Base-by-base conservation (phyloP, 2,329 filamentous ascomycete genomes). In the Exophiala bonariae region DNA sequence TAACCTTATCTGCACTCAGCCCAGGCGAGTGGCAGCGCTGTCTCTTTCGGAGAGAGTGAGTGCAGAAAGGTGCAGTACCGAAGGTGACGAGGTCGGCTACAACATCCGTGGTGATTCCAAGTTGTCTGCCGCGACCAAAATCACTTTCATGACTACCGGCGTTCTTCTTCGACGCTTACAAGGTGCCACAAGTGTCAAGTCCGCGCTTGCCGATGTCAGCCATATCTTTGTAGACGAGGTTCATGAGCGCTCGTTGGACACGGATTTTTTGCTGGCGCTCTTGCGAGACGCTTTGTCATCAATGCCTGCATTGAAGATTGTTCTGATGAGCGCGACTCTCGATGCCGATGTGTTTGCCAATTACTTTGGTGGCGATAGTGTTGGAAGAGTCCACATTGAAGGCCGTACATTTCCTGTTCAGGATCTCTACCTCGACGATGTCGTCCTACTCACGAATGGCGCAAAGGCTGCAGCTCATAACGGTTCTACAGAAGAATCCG, bases 181-280 rank as follows among this genome's bases (percentile, higher is more conserved):
- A 68, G 41, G 41, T 20, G 55, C 56, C 9, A 36, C 44, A 8
- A 52, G 32, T 16, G 34, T 57, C 18, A 93, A 88, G 0, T 80
- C 85, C 16, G 89, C 90, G 31, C 70, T 99, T 37, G 87, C 88
- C 4, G 89, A 96, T 66, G 85, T 99, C 53, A 96, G 88, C 58
- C 93, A 99, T 64, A 82, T 99, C 6, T 87, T 97, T 14, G 90
- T 97, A 35, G 92, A 99, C 64, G 92, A 99, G 68, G 92, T 97
- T 3, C 92, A 99, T 70, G 92, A 99, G 67, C 83, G 92, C 44
- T 95, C 89, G 68, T 74, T 99, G 8, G 93, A 97, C 62, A 96
- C 91, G 0, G 92, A 99, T 65, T 96, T 99, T 62, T 74, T 97
- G 8, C 77, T 99, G 42, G 90, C 91, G 34, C 78, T 99, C 41